Conservation (phyloP, 176 grass and related monocot species). For the Triticum turgidum region DNA sequence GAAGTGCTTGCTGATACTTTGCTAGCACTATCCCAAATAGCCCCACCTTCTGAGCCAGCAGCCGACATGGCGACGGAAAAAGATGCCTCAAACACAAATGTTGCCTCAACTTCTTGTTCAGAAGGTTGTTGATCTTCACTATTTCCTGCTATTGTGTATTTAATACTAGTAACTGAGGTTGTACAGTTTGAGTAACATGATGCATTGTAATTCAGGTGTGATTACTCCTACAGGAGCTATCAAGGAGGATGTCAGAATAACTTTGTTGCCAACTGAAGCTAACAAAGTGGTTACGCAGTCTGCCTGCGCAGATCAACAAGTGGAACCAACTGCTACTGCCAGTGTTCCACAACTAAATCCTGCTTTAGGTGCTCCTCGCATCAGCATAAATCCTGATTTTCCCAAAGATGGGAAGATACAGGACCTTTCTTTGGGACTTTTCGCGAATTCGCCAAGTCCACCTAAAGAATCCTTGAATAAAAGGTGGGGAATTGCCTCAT, state of each 20-base stretch:
- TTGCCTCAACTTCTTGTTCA: slow-evolving; percentile 31
- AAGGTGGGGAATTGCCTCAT: slow-evolving; percentile 20
- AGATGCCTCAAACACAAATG: slow-evolving; percentile 26
- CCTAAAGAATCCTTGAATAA: slow-evolving; percentile 21
- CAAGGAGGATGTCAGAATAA: slow-evolving; percentile 7
- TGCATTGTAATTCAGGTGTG: slow-evolving; percentile 20
- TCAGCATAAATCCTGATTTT: neutral
- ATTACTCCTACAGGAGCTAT: slow-evolving; percentile 21
- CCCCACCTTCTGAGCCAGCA: neutral
- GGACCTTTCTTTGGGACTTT: slow-evolving; percentile 34
- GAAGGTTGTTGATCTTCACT: slow-evolving; percentile 46
- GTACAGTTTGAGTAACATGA: neutral
- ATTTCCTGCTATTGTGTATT: neutral
- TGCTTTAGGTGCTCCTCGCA: neutral
- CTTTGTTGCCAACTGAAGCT: neutral
- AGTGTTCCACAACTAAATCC: slow-evolving; percentile 17
- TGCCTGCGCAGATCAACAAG: slow-evolving; percentile 1
- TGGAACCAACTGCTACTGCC: neutral
- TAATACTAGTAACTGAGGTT: neutral
- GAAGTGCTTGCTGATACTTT: slow-evolving; percentile 56
- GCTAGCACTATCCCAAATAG: slow-evolving; percentile 35
- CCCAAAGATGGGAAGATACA: slow-evolving; percentile 25
- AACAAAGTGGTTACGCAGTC: neutral
- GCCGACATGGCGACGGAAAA: neutral
- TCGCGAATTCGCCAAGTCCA: neutral